These are phyloP conservation scores for Boletus reticulatus DNA, from an alignment of 768 basidiomycete species.

Conservation along the genomic window DNA sequence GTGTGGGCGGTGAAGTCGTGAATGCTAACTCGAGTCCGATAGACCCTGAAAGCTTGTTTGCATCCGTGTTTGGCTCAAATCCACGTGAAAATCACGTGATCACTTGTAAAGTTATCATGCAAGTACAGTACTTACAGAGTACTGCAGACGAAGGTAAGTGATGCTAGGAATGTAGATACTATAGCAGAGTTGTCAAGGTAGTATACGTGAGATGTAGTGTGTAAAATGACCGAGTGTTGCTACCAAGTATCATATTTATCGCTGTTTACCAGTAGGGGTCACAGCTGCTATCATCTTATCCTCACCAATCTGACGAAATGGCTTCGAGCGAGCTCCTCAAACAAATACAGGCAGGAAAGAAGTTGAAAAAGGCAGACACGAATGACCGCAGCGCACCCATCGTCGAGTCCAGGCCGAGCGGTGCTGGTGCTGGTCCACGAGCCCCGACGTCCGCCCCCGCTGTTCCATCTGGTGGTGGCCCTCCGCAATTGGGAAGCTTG, in stretches of 20 bases:
- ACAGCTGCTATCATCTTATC: not conserved
- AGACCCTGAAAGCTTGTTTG: constrained; percentile 35
- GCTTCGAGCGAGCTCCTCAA: constrained; percentile 73
- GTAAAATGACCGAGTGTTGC: too few relatives aligned
- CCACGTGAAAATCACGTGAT: constrained; percentile 35
- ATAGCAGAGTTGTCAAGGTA: too few relatives aligned
- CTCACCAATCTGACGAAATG: constrained; percentile 39
- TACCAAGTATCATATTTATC: constrained; percentile 8
- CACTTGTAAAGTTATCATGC: not conserved
- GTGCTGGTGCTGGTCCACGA: constrained; percentile 35
- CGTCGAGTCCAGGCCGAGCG: constrained; percentile 49
- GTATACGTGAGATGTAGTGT: too few relatives aligned
- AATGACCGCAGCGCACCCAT: constrained; percentile 75
- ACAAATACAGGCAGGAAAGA: constrained; percentile 81
- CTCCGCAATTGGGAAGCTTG: constrained; percentile 79
- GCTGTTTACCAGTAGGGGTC: constrained; percentile 7
- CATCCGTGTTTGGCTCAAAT: constrained; percentile 25
- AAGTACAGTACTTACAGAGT: too few relatives aligned
- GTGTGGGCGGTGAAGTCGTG: constrained; percentile 3
- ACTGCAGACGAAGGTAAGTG: too few relatives aligned
- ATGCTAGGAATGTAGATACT: too few relatives aligned
- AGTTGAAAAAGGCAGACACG: constrained; percentile 78
- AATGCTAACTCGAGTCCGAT: not conserved
- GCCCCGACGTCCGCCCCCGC: constrained; percentile 18
- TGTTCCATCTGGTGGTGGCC: constrained; percentile 39